phyloP scores from a whole-genome alignment of 768 basidiomycete species.

The Termitomyces sp. region DNA sequence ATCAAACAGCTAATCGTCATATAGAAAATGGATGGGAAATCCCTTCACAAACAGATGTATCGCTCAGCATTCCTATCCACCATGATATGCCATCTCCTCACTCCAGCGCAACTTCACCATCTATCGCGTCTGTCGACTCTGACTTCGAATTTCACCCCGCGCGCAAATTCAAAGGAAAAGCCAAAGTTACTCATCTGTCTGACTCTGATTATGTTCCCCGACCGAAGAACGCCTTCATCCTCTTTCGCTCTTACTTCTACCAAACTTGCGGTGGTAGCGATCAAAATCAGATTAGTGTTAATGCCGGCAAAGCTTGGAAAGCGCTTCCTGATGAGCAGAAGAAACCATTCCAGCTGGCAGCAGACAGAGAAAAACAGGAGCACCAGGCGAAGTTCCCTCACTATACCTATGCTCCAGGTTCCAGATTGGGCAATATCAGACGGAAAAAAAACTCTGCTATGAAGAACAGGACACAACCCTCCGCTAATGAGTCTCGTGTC shows the following conservation, averaged over 20 bases:
- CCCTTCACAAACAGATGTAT: background rate
- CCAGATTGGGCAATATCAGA: conserved; percentile 10
- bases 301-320: conserved; percentile 27
- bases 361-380: conserved; percentile 21
- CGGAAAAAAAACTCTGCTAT: conserved; percentile 5
- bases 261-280: conserved; percentile 14
- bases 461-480: conserved; percentile 1
- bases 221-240: conserved; percentile 35
- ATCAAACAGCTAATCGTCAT: background rate
- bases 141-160: conserved; percentile 2
- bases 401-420: conserved; percentile 23
- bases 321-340: conserved; percentile 18
- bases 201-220: conserved; percentile 24
- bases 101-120: conserved; percentile 8
- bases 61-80: background rate
- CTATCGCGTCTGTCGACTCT: conserved; percentile 9
- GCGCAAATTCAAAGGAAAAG: conserved; percentile 9
- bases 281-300: conserved; percentile 29
- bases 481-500: conserved; percentile 3
- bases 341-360: conserved; percentile 15
- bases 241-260: conserved; percentile 29
- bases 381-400: conserved; percentile 23
- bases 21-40: conserved; percentile 20
- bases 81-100: conserved; percentile 8
- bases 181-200: conserved; percentile 10